Percentiles rank a stretch among this genome's conserved stretches.
Conservation (phyloP, 2,329 filamentous ascomycete species). For the Penicillium sp. region DNA sequence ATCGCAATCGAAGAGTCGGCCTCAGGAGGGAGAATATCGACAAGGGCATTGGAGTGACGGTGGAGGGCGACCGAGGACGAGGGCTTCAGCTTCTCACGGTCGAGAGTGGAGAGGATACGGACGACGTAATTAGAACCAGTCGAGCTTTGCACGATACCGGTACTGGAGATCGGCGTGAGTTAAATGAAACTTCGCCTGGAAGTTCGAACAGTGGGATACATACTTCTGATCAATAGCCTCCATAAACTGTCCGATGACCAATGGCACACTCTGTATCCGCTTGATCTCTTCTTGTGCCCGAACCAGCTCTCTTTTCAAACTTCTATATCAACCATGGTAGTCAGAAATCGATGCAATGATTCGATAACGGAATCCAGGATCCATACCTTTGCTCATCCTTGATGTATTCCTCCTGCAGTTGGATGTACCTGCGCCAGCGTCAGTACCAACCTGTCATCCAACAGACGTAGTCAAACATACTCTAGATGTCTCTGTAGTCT, state of each 20-base stretch:
- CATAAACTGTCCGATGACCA: slow-evolving; percentile 99
- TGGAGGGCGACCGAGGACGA: slow-evolving; percentile 97
- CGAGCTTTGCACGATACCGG: slow-evolving; percentile 96
- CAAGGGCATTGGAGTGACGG: slow-evolving; percentile 95
- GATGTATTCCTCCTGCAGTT: slow-evolving; percentile 99
- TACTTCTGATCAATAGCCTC: slow-evolving; percentile 99
- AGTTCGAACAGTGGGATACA: slow-evolving; percentile 28
- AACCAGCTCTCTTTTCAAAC: slow-evolving; percentile 93
- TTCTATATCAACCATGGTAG: slow-evolving; percentile 53
- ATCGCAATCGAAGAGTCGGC: slow-evolving; percentile 98
- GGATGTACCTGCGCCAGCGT: slow-evolving; percentile 68
- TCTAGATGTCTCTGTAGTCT: slow-evolving; percentile 95
- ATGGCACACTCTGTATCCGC: slow-evolving; percentile 94
- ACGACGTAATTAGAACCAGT: slow-evolving; percentile 99
- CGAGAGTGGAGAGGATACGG: slow-evolving; percentile 94
- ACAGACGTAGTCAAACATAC: slow-evolving; percentile 51
- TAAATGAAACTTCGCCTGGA: not conserved
- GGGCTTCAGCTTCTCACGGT: slow-evolving; percentile 96
- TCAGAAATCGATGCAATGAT: slow-evolving; percentile 13
- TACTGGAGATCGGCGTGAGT: slow-evolving; percentile 54
- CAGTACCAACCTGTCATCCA: slow-evolving; percentile 15
- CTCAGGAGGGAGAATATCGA: slow-evolving; percentile 98
- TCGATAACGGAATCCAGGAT: not conserved
- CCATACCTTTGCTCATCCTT: slow-evolving; percentile 94
- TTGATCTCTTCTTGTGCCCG: slow-evolving; percentile 99